These are phyloP conservation scores for Straminergon stramineum DNA, from an alignment of 225 moss, liverwort and hornwort genomes.

Conservation along the genomic window DNA sequence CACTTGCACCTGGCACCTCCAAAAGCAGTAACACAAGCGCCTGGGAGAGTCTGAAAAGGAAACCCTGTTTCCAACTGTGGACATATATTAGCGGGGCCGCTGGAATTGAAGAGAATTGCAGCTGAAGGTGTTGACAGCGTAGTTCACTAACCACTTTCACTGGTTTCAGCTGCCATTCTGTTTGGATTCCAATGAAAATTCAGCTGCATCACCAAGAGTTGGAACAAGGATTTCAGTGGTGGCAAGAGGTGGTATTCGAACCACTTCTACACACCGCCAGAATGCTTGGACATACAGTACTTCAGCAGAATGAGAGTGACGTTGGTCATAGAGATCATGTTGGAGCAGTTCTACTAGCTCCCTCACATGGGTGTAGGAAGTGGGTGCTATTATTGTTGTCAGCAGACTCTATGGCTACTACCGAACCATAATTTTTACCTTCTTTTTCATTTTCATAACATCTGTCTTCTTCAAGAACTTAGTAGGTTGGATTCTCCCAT, in stretches of 20 bases:
- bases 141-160: neutral
- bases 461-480: neutral
- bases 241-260: neutral
- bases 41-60: neutral
- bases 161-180: constrained; percentile 8
- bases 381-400: neutral
- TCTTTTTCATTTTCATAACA: neutral
- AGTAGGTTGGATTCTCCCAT: neutral
- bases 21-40: neutral
- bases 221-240: neutral
- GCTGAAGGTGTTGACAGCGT: neutral
- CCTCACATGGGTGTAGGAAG: neutral
- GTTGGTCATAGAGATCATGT: neutral
- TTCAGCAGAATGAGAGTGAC: neutral
- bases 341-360: neutral
- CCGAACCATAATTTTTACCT: neutral
- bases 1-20: neutral
- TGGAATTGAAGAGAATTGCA: neutral
- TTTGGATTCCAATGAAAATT: neutral
- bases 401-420: neutral
- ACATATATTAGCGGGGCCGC: neutral
- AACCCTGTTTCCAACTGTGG: neutral
- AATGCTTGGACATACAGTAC: neutral
- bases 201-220: neutral
- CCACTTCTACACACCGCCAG: neutral